Evolutionary conservation across 2,329 filamentous ascomycete genomes (phyloP), one percentile per base, ranked within the genome.

Genomic region (Fusarium metavorans): DNA sequence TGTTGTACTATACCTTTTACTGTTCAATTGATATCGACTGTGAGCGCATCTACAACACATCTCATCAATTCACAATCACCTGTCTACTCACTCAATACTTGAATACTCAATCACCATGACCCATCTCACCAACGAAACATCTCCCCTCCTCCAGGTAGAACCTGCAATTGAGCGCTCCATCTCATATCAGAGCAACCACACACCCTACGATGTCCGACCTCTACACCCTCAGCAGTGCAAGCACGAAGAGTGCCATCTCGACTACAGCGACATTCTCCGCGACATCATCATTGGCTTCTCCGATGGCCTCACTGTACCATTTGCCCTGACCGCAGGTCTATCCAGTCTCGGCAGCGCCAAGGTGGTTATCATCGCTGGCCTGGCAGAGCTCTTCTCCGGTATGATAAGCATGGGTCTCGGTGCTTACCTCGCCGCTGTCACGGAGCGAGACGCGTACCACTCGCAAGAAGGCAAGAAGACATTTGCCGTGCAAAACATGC

Each of bases 361-460:
- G 58, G 88, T 92, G 5, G 91, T 93, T 73, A 90, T 96, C 68
- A 90, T 93, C 73, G 93, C 92, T 61, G 93, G 93, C 8, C 85
- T 94, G 34, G 93, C 93, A 6, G 93, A 95, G 84, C 87, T 95
- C 58, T 92, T 94, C 79, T 92, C 92, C 0, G 93, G 93, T 20
- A 91, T 92, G 75, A 94, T 95, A 75, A 92, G 89, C 64, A 95
- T 95, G 93, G 93, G 93, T 1, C 85, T 95, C 7, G 92, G 93
- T 27, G 93, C 91, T 8, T 95, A 93, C 80, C 86, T 95, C 2
- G 92, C 92, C 10, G 92, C 91, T 32, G 84, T 86, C 48, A 90
- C 89, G 1, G 89, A 92, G 78, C 81, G 82, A 18, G 85, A 87
- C 72, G 85, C 85, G 72, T 89, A 88, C 80, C 83, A 85, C 62